Base-by-base conservation (phyloP, 257 asterid genomes). In the Primulina tabacum region DNA sequence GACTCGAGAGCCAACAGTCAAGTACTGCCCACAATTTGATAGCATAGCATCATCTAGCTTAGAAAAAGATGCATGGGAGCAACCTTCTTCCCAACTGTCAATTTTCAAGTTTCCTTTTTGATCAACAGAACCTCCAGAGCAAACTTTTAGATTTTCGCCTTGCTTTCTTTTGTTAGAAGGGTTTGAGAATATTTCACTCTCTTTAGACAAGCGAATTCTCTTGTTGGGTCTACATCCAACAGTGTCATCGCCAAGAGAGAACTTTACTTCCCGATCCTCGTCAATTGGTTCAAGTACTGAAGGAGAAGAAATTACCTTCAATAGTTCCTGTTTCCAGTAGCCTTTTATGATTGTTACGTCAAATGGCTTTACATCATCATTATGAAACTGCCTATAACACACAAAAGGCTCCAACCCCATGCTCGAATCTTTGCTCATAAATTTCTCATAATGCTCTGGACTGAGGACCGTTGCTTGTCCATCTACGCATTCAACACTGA, bases 401-500 rank as follows among this genome's bases (percentile, higher is more conserved):
- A 92, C 78, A 73, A 88, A 90, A 53, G 90, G 96, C 76, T 52
- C 77, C 78, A 84, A 65, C 40, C 79, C 85, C 56, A 76, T 58
- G 37, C 32, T 74, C 62, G 70, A 65, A 60, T 87, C 84, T 81
- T 69, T 86, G 8, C 58, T 78, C 57, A 65, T n/a, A 68, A 72
- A 71, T 69, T 65, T 82, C 73, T 85, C 83, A 77, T 85, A 92
- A 75, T 90, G 97, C 80, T 89, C 84, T 20, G 95, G 96, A 88
- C 91, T 81, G 78, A 92, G 98, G 58, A 92, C 88, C 71, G 91
- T 86, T 56, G 96, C 97, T 66, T 79, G 84, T 77, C 98, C 98
- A 85, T 90, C 98, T 60, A 90, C 78, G 89, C 98, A 92, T 77
- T 90, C 97, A 57, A 88, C 81, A 83, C 90, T 86, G 85, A 92